Evolutionary conservation across 768 basidiomycete species (phyloP), one percentile per base, ranked within the genome.

Genomic region (Suillus subaureus): DNA sequence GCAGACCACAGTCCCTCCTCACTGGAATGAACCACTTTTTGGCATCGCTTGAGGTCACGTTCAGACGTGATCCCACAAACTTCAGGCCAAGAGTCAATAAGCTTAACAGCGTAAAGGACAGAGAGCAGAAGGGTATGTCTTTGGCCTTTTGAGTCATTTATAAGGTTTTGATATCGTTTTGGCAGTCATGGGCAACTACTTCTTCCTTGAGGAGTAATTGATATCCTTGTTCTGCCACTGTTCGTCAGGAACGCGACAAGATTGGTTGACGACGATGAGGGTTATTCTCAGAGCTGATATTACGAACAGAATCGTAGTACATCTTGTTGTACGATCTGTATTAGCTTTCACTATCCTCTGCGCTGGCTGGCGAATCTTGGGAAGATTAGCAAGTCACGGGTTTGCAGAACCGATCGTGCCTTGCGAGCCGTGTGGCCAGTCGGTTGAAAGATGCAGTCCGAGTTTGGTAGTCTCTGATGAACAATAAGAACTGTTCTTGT

Each of bases 1-100:
- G 6, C 72, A 96, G 94, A 67, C 97, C 97, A 4, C 95, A 99
- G 78, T 94, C 94, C 7, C 84, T 99, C 28, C 83, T 99, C 64
- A 90, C 94, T 13, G 97, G 97, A 35, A 98, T 99, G 96, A 99
- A 99, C 83, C 90, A 90, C 71, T 99, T 99, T 88, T 80, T 99
- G 65, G 92, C 93, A 1, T 94, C 92, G 13, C 83, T 99, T 16
- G 95, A 99, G 79, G 97, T 99, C 77, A 99, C 97, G 1, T 99
- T 99, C 89, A 86, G 97, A 66, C 90, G 97, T 71, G 97, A 99
- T 79, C 97, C 97, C 13, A 97, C 95, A 66, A 94, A 95, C 81
- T 95, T 87, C 83, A 85, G 93, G 49, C 93, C 93, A 43, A 88
- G 93, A 49, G 93, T 95, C 33, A 95, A 95, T 81, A 95, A 95